These are phyloP conservation scores for Hansfordia pulvinata DNA, from an alignment of 2,329 filamentous ascomycete genomes.

Conservation along the genomic window DNA sequence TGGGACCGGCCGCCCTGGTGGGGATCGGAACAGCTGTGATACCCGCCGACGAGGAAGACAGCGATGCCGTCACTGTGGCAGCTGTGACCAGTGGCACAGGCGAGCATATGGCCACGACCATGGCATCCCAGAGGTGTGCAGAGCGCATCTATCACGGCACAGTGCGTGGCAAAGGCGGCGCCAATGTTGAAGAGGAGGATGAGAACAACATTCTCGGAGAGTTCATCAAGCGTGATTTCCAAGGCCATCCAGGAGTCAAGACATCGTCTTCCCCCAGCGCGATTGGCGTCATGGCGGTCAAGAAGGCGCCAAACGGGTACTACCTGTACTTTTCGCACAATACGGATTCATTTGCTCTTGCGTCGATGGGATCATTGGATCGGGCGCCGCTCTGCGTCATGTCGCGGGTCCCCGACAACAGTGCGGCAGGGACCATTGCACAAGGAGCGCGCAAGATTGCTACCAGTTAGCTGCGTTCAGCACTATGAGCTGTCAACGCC, in stretches of 20 bases:
- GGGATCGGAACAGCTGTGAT: conserved; percentile 84
- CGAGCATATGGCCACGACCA: conserved; percentile 93
- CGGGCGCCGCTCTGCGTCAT: conserved; percentile 68
- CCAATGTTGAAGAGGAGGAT: conserved; percentile 53
- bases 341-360: conserved; percentile 76
- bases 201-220: conserved; percentile 62
- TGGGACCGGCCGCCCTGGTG: conserved; percentile 85
- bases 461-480: no score
- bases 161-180: conserved; percentile 44
- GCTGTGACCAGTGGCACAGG: conserved; percentile 89
- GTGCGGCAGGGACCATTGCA: conserved; percentile 34
- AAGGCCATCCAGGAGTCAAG: conserved; percentile 75
- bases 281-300: conserved; percentile 82
- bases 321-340: conserved; percentile 94
- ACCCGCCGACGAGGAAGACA: conserved; percentile 59
- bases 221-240: conserved; percentile 83
- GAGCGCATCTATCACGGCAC: conserved; percentile 67
- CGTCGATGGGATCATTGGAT: conserved; percentile 76
- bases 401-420: conserved; percentile 53
- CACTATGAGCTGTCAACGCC: no score
- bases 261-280: conserved; percentile 72
- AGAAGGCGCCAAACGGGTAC: conserved; percentile 63
- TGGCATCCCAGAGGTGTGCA: conserved; percentile 78
- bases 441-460: conserved; percentile 38
- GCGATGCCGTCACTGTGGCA: conserved; percentile 57